Evolutionary conservation across 768 basidiomycete species (phyloP), one percentile per base, ranked within the genome.

Genomic region (Nidularia pulvinata): DNA sequence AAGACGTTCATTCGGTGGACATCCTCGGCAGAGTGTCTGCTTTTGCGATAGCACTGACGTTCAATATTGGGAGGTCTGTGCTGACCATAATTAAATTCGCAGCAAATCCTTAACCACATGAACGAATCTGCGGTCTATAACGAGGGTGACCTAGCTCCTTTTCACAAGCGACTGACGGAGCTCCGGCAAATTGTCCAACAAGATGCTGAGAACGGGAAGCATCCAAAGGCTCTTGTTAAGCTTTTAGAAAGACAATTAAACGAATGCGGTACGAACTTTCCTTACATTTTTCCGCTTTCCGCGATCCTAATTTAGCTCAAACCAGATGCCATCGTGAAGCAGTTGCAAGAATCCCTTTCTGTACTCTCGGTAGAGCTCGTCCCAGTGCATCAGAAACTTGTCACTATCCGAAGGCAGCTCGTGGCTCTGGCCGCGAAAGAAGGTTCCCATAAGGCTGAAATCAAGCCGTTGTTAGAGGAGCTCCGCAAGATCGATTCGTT

Each of bases 21-120:
- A 25, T 25, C 4, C 25, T 25, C 25, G 25, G 25, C 25, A 25
- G 25, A 25, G 25, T 25, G 4, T 25, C 25, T 25, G 25, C 25
- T 25, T 25, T 25, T 25, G 25, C 25, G 25, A 25, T 25, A 25
- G 1, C 25, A 25, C 4, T 25, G 25, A 25, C 25, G 25, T 25
- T 25, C 25, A 25, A 25, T 4, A 25, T 2, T 25, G 25, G 25
- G 25, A 42, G 16, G 11, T 42, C 37, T 42, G 16, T 46, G 10
- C 45, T 46, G 10, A 46, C 25, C 22, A 46, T n/a, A 14, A 46
- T 25, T 25, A 46, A 14, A 25, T 30, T 58, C 34, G 48, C 74
- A 96, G 93, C 90, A 95, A 94, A 89, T 97, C 36, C 80, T 96
- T 46, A 87, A 89, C 65, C 93, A 95, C 66, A 91, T 98, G 89